These are phyloP conservation scores for Stentor roeselii DNA, from an alignment of 73 alveolate species.

Conservation along the genomic window DNA sequence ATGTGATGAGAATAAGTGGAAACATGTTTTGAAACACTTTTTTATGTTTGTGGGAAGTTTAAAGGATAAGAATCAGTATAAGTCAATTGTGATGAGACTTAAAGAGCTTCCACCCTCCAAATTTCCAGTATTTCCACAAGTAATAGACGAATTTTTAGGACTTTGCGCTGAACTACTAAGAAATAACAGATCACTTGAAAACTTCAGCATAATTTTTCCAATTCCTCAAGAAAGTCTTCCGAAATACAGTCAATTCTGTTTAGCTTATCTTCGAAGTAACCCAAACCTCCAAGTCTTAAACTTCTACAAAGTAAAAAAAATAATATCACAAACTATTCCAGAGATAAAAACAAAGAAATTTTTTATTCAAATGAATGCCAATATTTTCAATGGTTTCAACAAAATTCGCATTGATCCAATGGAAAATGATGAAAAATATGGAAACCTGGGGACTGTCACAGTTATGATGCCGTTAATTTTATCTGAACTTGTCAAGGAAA, in stretches of 20 bases:
- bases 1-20: neutral
- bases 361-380: neutral
- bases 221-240: neutral
- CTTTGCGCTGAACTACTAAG: too few relatives aligned
- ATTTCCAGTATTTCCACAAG: neutral
- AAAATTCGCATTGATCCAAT: neutral
- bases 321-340: neutral
- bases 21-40: too few relatives aligned
- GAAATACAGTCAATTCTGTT: neutral
- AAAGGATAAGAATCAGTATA: too few relatives aligned
- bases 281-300: neutral
- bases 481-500: neutral
- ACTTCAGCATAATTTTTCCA: neutral
- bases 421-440: neutral
- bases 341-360: neutral
- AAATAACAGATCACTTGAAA: neutral
- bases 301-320: too few relatives aligned
- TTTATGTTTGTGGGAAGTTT: too few relatives aligned
- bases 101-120: neutral
- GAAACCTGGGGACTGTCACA: neutral
- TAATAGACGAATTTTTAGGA: neutral
- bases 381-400: neutral
- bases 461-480: neutral
- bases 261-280: too few relatives aligned
- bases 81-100: neutral